Conservation (phyloP, 495 filamentous ascomycete species). For the Neurospora cerealis region DNA sequence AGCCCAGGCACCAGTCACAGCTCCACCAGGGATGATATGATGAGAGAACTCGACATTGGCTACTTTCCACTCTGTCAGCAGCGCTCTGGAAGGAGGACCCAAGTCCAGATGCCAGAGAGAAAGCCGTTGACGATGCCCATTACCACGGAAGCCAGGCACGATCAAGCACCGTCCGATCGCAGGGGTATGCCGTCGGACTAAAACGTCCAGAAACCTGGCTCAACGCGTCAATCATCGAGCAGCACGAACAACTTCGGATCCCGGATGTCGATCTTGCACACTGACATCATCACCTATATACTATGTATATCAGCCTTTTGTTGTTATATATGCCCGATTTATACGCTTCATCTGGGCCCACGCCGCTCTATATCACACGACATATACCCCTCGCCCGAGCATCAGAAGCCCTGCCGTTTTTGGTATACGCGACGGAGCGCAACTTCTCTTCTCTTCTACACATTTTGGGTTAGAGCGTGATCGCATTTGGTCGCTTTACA, state of each 20-base stretch:
- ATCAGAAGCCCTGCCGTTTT: neutral
- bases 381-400: neutral
- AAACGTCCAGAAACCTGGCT: neutral
- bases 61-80: neutral
- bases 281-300: neutral
- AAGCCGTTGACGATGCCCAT: neutral
- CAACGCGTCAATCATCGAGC: neutral
- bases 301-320: neutral
- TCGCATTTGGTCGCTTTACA: neutral
- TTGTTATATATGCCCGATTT: neutral
- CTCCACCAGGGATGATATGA: conserved; percentile 25
- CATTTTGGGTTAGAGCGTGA: neutral
- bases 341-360: neutral
- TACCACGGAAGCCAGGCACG: neutral
- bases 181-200: neutral
- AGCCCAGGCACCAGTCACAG: neutral
- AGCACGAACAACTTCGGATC: neutral
- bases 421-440: neutral
- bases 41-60: neutral
- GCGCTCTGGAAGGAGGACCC: neutral
- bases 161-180: neutral
- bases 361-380: neutral
- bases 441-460: neutral
- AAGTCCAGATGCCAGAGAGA: neutral
- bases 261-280: neutral